A percentile compares a stretch with the other conserved stretches of the same genome.
phyloP scores from a whole-genome alignment of 2,329 filamentous ascomycete genomes.

The Onygenales sp. region DNA sequence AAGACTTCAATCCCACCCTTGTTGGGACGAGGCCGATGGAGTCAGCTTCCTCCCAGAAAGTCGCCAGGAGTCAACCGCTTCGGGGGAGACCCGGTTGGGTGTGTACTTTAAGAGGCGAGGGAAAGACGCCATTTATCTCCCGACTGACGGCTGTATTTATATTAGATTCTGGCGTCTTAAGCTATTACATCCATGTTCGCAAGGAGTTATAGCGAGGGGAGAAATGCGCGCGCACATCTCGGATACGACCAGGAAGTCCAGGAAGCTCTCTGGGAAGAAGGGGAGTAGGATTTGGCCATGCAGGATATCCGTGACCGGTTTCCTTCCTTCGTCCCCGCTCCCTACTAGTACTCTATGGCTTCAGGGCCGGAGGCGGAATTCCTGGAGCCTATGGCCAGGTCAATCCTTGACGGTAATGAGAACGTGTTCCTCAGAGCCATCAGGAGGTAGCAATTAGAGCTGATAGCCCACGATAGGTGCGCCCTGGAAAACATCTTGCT shows the following conservation, averaged over 20 bases:
- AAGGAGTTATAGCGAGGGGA: background rate
- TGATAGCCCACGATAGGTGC: background rate
- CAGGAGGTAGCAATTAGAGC: slow-evolving; percentile 4
- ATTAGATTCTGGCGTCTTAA: background rate
- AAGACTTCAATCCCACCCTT: slow-evolving; percentile 1
- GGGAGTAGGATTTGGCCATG: slow-evolving; percentile 4
- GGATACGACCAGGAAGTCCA: background rate
- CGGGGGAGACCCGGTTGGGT: slow-evolving; percentile 5
- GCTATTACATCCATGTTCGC: background rate
- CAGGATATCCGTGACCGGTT: slow-evolving; percentile 4
- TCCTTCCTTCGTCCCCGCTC: background rate
- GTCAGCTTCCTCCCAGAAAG: background rate
- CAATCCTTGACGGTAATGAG: slow-evolving; percentile 8
- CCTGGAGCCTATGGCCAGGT: slow-evolving; percentile 2
- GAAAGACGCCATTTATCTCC: too few relatives aligned
- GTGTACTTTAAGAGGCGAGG: slow-evolving; percentile 2
- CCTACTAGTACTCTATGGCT: background rate
- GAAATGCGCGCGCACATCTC: slow-evolving; percentile 4
- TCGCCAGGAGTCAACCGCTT: slow-evolving; percentile 1
- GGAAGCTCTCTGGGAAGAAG: background rate
- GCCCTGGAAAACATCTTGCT: slow-evolving; percentile 6
- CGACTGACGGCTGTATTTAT: background rate
- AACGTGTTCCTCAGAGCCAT: slow-evolving; percentile 8
- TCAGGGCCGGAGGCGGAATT: slow-evolving; percentile 3
- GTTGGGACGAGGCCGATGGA: background rate